Percentiles rank a stretch among this genome's conserved stretches.
These are phyloP conservation scores for Spiromastix sp. DNA, from an alignment of 2,329 filamentous ascomycete genomes.

Conservation along the genomic window DNA sequence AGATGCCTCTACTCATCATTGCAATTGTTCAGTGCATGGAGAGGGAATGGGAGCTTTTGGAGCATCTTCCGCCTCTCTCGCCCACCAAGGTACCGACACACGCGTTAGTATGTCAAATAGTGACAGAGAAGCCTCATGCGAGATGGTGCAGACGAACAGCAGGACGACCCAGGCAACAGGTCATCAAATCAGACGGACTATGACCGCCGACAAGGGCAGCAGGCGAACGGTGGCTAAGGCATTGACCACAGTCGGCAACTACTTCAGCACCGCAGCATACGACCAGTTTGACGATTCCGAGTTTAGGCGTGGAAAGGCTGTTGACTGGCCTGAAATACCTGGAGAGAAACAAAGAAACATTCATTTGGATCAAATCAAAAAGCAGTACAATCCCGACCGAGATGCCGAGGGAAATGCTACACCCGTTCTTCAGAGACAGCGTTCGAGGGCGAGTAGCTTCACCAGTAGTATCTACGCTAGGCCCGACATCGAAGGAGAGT, in stretches of 20 bases:
- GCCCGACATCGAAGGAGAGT: constrained; percentile 13
- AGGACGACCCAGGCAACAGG: not conserved
- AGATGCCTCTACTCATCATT: constrained; percentile 10
- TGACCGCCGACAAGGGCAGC: constrained; percentile 19
- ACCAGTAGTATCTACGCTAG: constrained; percentile 22
- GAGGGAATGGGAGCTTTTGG: not conserved
- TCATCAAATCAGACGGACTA: constrained; percentile 9
- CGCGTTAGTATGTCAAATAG: too few species aligned
- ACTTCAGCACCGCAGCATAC: constrained; percentile 38
- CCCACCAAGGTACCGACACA: too few species aligned
- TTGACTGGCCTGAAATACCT: constrained; percentile 47
- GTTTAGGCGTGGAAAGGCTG: constrained; percentile 37
- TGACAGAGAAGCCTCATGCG: not conserved
- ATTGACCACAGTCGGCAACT: constrained; percentile 35
- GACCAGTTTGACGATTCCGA: constrained; percentile 40
- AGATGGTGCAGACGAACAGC: constrained; percentile 4
- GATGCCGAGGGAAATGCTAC: constrained; percentile 3
- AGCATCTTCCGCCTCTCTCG: not conserved
- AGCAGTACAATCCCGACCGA: constrained; percentile 27
- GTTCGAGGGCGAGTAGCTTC: constrained; percentile 32
- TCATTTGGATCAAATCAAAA: constrained; percentile 28
- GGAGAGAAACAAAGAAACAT: constrained; percentile 42
- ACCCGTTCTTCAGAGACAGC: not conserved
- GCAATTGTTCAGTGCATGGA: constrained; percentile 16
- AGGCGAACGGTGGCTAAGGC: constrained; percentile 35